Evolutionary conservation across 352 stramenopile species (phyloP).

Genomic region (Globisporangium sylvaticum): DNA sequence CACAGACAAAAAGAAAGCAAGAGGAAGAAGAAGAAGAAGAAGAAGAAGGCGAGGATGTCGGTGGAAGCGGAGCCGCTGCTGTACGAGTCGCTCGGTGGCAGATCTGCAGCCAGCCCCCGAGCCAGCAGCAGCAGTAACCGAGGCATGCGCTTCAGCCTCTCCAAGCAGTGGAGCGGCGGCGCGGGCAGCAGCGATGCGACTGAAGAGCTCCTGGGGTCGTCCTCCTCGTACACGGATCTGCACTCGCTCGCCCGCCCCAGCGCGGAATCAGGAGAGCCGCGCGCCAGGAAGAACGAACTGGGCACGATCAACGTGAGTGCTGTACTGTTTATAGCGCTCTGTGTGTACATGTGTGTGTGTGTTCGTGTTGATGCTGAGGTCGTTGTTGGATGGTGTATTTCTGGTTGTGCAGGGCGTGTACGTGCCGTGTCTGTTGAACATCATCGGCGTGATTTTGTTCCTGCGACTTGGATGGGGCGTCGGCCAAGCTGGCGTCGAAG

Average conservation of each 20-base stretch:
- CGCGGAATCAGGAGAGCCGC: neutral
- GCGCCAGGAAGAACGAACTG: slow-evolving; percentile 27
- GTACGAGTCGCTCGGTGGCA: slow-evolving; percentile 25
- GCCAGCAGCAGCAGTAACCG: neutral
- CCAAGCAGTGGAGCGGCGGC: slow-evolving; percentile 13
- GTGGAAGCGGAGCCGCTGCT: slow-evolving; percentile 40
- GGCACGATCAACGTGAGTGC: slow-evolving; percentile 38
- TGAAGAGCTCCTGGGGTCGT: neutral
- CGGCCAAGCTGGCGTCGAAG: slow-evolving; percentile 74
- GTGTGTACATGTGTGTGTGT: neutral
- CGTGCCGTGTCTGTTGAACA: slow-evolving; percentile 87
- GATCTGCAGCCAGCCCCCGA: neutral
- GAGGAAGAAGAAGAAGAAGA: no score
- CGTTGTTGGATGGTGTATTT: neutral
- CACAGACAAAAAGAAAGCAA: no score
- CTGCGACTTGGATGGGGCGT: slow-evolving; percentile 83
- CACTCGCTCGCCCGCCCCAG: slow-evolving; percentile 25
- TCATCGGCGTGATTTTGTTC: slow-evolving; percentile 90
- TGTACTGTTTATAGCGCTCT: neutral
- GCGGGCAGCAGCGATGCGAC: neutral
- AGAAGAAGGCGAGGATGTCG: slow-evolving; percentile 6
- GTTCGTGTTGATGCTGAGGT: neutral
- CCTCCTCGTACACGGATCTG: slow-evolving; percentile 41
- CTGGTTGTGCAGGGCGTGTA: slow-evolving; percentile 58
- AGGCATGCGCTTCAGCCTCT: slow-evolving; percentile 7